Conservation (phyloP, 495 filamentous ascomycete genomes). For the Penicillium salamii region DNA sequence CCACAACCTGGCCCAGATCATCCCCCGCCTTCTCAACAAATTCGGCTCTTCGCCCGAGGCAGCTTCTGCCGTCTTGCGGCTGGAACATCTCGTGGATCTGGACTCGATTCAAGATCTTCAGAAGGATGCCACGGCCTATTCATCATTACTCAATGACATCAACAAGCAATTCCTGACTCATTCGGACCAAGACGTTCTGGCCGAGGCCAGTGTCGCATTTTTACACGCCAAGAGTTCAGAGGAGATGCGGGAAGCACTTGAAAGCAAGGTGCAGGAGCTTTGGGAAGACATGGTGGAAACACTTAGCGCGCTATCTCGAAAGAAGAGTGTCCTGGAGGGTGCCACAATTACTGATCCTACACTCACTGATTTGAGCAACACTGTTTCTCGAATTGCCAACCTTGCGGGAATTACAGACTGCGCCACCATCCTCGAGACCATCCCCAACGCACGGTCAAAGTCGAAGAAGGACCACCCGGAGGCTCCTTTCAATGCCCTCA, state of each 20-base stretch:
- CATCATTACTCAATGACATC: conserved; percentile 83
- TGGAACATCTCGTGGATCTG: conserved; percentile 85
- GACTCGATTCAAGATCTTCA: conserved; percentile 86
- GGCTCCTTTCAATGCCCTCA: conserved; percentile 63
- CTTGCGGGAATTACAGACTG: conserved; percentile 78
- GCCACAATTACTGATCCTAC: conserved; percentile 57
- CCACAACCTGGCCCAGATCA: conserved; percentile 67
- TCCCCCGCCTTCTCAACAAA: conserved; percentile 85
- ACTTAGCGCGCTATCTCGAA: conserved; percentile 63
- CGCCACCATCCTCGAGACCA: conserved; percentile 65
- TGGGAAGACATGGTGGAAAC: conserved; percentile 81
- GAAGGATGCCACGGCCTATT: conserved; percentile 78
- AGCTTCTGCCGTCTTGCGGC: conserved; percentile 75
- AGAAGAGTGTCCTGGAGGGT: conserved; percentile 60
- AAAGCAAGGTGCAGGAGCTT: conserved; percentile 71
- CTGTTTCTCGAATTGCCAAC: conserved; percentile 78
- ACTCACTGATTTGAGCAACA: conserved; percentile 70
- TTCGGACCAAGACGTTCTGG: conserved; percentile 78
- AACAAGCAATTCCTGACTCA: conserved; percentile 91
- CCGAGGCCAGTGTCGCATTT: conserved; percentile 77
- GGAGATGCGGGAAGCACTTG: conserved; percentile 79
- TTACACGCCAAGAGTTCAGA: conserved; percentile 82
- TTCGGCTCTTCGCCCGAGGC: conserved; percentile 86
- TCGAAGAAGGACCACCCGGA: conserved; percentile 44
- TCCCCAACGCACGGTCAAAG: conserved; percentile 41